Evolutionary conservation across 192 early-diverging fungal species (phyloP).

Genomic region (Coemansia sp.): DNA sequence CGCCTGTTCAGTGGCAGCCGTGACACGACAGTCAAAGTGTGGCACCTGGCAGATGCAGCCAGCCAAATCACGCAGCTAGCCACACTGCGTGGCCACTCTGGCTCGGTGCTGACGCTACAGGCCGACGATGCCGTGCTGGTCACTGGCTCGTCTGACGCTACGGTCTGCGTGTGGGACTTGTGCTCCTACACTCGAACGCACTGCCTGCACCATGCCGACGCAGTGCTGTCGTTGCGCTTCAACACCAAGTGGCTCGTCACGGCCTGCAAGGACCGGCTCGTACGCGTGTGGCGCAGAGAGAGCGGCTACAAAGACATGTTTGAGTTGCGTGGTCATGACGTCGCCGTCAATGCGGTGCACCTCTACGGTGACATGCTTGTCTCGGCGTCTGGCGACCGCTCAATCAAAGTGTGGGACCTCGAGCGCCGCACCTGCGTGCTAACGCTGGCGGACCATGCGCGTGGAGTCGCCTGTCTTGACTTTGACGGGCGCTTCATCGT

Average conservation of each 20-base stretch:
- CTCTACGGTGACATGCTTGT: conserved; percentile 62
- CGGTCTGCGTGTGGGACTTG: conserved; percentile 73
- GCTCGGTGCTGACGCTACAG: conserved; percentile 86
- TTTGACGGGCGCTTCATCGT: conserved; percentile 84
- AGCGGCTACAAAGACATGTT: conserved; percentile 50
- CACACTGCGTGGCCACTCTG: conserved; percentile 70
- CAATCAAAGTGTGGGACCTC: conserved; percentile 83
- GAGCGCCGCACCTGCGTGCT: conserved; percentile 64
- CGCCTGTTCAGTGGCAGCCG: conserved; percentile 70
- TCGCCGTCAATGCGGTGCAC: conserved; percentile 85
- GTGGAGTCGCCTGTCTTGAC: conserved; percentile 87
- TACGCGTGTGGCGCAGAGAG: conserved; percentile 78
- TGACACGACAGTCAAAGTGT: conserved; percentile 72
- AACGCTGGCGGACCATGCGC: conserved; percentile 71
- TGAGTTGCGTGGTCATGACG: conserved; percentile 64
- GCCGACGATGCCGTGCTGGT: conserved; percentile 66
- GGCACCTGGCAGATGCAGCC: conserved; percentile 65
- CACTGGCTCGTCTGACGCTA: conserved; percentile 71
- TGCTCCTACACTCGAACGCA: conserved; percentile 54
- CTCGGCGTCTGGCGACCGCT: conserved; percentile 79
- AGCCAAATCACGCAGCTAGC: conserved; percentile 49
- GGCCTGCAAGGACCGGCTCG: conserved; percentile 80
- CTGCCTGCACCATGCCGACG: conserved; percentile 62
- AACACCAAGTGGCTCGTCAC: conserved; percentile 71
- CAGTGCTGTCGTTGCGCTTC: conserved; percentile 79